Evolutionary conservation across 441 rosid genomes (phyloP), one percentile per base, ranked within the genome.

Genomic region (Corymbia calophylla): DNA sequence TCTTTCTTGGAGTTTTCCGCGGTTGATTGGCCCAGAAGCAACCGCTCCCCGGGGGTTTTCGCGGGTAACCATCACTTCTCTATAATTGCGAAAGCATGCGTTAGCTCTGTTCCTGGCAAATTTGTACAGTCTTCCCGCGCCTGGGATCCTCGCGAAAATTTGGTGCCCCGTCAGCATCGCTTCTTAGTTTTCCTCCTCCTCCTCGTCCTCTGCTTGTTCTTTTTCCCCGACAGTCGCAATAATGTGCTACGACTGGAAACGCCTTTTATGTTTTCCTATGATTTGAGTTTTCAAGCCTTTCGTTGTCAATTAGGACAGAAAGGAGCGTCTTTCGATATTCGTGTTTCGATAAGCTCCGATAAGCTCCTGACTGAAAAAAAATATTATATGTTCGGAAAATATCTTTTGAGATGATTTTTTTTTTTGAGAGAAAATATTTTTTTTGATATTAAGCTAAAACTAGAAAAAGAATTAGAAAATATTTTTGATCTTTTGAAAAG

Each of bases 401-500:
- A 3, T 9, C 23, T 21, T 56, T 56, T 9, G 4, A 23, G 44
- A 39, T 39, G 44, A 39, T 39, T 39, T 56, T 8, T 9, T 9
- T 21, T 56, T 56, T 23, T 4, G 9, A 8, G 12, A 25, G 23
- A 21, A 25, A 19, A 35, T 35, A 35, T 5, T 39, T 55, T 55
- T 56, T 9, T 0, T 2, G 29, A 58, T 58, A 56, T 3, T 56
- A 21, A 4, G 5, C 6, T 56, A 0, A 56, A 56, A 56, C 62
- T 56, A 9, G 2, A 56, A 56, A 56, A 56, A 9, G 14, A 56
- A 56, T 9, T 4, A 1, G 2, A 23, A 58, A 58, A 0, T 2
- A 23, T 58, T 58, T 58, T 3, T 58, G 6, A 1, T 25, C 0
- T 0, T 23, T 58, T 0, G 14, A 58, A 56, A 56, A 23, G 0